These are phyloP conservation scores for Nitzschia palea DNA, from an alignment of 108 stramenopile genomes.

Conservation along the genomic window DNA sequence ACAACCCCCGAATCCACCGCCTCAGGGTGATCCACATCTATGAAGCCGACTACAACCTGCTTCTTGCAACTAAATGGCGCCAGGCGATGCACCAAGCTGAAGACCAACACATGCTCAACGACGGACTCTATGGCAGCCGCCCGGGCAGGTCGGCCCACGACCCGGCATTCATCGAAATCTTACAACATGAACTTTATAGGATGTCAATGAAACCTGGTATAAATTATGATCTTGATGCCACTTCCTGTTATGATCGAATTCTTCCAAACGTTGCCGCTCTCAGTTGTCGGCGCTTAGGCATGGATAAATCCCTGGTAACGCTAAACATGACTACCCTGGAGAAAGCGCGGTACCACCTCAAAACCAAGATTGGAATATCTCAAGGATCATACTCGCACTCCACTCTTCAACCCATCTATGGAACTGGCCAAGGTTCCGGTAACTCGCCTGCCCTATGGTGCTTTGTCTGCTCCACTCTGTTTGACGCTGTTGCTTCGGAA, in stretches of 20 bases:
- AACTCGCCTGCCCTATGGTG: background rate
- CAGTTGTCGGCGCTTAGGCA: background rate
- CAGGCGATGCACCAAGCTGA: too few species aligned
- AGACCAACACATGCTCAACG: background rate
- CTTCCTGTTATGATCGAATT: background rate
- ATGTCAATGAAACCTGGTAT: background rate
- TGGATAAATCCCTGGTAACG: background rate
- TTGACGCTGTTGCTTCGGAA: background rate
- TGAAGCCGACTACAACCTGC: background rate
- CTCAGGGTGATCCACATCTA: too few species aligned
- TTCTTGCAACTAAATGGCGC: background rate
- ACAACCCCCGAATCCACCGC: too few species aligned
- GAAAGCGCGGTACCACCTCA: background rate
- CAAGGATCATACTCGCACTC: too few species aligned
- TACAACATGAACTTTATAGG: background rate
- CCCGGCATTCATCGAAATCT: background rate
- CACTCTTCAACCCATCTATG: too few species aligned
- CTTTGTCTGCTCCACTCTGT: too few species aligned
- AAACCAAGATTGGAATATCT: background rate
- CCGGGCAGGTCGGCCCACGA: too few species aligned
- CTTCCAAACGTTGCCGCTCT: background rate
- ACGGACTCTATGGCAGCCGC: background rate
- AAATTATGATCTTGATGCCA: background rate
- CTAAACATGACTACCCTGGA: background rate
- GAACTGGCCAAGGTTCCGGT: too few species aligned